These are phyloP conservation scores for Prunus yedoensis DNA, from an alignment of 331 rosid species.

Conservation along the genomic window DNA sequence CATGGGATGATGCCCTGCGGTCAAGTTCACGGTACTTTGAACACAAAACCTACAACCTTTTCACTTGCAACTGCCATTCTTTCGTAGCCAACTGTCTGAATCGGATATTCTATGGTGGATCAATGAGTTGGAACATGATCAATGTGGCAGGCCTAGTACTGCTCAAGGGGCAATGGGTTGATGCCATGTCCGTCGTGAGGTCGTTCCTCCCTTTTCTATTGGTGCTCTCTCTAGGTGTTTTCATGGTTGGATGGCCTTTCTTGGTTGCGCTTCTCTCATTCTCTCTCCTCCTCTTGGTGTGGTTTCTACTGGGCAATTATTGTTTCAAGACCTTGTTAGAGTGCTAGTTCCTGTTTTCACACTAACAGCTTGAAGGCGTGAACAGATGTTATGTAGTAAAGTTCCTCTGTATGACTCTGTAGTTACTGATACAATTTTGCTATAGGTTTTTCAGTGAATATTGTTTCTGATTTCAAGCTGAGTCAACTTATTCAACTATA, in stretches of 20 bases:
- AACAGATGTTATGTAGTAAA: not conserved
- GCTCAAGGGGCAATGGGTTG: conserved; percentile 85
- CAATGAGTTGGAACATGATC: conserved; percentile 92
- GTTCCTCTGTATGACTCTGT: not conserved
- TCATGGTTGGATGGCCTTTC: conserved; percentile 82
- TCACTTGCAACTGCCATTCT: conserved; percentile 86
- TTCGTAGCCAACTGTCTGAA: conserved; percentile 79
- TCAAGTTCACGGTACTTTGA: conserved; percentile 59
- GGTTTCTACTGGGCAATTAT: conserved; percentile 78
- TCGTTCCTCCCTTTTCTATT: conserved; percentile 75
- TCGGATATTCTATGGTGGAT: conserved; percentile 66
- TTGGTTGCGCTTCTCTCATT: conserved; percentile 55
- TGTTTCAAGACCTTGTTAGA: conserved; percentile 53
- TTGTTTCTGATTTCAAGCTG: not conserved
- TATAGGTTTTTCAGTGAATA: not conserved
- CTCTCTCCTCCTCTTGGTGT: conserved; percentile 61
- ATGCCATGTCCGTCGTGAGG: conserved; percentile 51
- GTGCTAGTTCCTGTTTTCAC: conserved; percentile 39
- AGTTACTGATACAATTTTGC: not conserved
- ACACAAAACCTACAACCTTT: conserved; percentile 72
- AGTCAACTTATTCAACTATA: not conserved
- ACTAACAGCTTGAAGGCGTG: conserved; percentile 19
- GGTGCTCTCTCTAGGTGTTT: conserved; percentile 66
- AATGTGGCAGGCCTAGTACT: conserved; percentile 67
- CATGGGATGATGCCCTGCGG: conserved; percentile 80